Evolutionary conservation across 2,329 filamentous ascomycete genomes (phyloP).

Genomic region (Aureobasidium zeae): DNA sequence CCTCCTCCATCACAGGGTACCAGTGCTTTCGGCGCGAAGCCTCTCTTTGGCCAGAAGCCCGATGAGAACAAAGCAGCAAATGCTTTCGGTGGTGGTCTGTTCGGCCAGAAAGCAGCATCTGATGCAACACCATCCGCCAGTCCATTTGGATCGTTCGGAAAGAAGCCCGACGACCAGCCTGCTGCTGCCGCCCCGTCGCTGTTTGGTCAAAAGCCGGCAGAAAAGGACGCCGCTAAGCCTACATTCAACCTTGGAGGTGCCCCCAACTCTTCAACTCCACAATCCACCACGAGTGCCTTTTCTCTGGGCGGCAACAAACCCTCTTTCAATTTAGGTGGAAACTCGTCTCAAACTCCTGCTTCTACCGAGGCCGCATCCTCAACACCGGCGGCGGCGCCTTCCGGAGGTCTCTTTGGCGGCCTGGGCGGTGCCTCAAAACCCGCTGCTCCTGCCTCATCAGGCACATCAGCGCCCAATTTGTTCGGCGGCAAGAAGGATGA

Average conservation of each 20-base stretch:
- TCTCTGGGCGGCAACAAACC: slow-evolving; percentile 23
- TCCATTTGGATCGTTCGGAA: slow-evolving; percentile 1
- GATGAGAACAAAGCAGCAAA: slow-evolving; percentile 14
- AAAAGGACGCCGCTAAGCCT: slow-evolving; percentile 1
- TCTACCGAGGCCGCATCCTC: not conserved
- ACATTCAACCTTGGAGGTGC: slow-evolving; percentile 9
- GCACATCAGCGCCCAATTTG: slow-evolving; percentile 22
- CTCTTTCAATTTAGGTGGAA: slow-evolving; percentile 18
- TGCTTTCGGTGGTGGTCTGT: slow-evolving; percentile 9
- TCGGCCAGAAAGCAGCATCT: not conserved
- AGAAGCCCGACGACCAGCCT: slow-evolving; percentile 1
- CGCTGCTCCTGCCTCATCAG: slow-evolving; percentile 4
- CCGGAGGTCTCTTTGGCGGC: slow-evolving; percentile 18
- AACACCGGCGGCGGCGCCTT: slow-evolving; percentile 12
- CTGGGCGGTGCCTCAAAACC: not conserved
- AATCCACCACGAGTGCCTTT: slow-evolving; percentile 1
- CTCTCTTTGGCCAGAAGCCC: slow-evolving; percentile 20
- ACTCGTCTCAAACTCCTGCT: slow-evolving; percentile 5
- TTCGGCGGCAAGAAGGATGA: slow-evolving; percentile 22
- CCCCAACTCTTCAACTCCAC: not conserved
- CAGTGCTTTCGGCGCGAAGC: slow-evolving; percentile 6
- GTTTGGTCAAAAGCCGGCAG: slow-evolving; percentile 15
- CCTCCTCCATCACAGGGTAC: slow-evolving; percentile 19
- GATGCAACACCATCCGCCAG: not conserved
- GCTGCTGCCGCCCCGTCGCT: slow-evolving; percentile 10